Evolutionary conservation across 805 yeast genomes (phyloP), one percentile per base, ranked within the genome.

Genomic region (Huiozyma sinensis): DNA sequence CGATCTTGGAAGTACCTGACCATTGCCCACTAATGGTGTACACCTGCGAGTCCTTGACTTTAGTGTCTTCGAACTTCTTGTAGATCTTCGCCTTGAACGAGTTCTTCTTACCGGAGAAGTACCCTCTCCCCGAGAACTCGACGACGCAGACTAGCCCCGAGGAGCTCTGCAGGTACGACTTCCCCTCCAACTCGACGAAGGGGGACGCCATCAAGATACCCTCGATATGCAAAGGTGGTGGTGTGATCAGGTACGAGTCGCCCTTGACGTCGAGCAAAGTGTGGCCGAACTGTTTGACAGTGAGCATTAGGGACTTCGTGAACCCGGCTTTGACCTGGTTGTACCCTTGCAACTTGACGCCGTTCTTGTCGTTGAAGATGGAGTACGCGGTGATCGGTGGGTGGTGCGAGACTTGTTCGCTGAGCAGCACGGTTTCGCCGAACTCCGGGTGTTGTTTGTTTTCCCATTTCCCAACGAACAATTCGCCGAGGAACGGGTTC

Each of bases 361-460:
- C 73, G 61, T 81, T 73, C 55, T 77, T 76, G 49, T 79, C 83
- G 61, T 88, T 88, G 57, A 76, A 68, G 44, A 92, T 75, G 37
- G 88, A 76, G 61, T 88, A 92, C 6, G 92, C 97, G n/a, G 97
- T 89, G 33, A 84, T 81, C 28, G 98, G 97, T 12, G 98, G 98
- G 64, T 92, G 98, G 67, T 92, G 98, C 49, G 89, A 80, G 10
- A 92, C 97, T 66, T 92, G 98, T 65, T 92, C 98, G 50, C 89
- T 77, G 44, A 87, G 67, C 58, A 90, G 69, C 9, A 78, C 65
- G 28, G 95, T 84, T 49, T 85, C 94, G 36, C 95, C 95, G 11
- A 76, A 64, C 44, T 66, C 69, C 8, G 68, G 63, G 37, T 72
- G 75, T 28, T 76, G 60, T 40, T 60, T 58, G 51, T 79, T 86